Conservation (phyloP, 2,329 filamentous ascomycete species). For the Xylaria sp. region DNA sequence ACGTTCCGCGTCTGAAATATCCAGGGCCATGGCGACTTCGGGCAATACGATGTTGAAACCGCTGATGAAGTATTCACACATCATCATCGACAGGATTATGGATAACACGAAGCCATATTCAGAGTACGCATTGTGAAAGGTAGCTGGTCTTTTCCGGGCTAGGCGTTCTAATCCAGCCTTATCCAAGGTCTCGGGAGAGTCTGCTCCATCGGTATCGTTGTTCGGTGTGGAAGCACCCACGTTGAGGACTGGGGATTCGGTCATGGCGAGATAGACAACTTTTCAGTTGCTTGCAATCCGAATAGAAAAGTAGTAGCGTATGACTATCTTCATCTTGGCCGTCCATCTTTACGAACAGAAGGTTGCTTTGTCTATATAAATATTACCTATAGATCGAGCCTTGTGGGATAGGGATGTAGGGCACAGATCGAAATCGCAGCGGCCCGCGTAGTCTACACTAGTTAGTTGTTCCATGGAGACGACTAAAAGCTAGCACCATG, state of each 20-base stretch:
- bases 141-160: constrained; percentile 65
- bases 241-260: constrained; percentile 21
- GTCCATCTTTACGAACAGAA: constrained; percentile 20
- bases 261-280: constrained; percentile 19
- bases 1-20: constrained; percentile 68
- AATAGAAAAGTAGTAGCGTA: background rate
- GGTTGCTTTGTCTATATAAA: constrained; percentile 11
- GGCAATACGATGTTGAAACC: constrained; percentile 81
- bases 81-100: constrained; percentile 66
- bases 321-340: background rate
- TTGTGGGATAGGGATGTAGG: background rate
- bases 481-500: constrained; percentile 20
- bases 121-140: constrained; percentile 59
- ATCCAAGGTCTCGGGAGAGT: constrained; percentile 37
- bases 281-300: constrained; percentile 2
- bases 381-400: constrained; percentile 2
- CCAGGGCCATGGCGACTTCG: constrained; percentile 66
- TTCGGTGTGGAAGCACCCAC: constrained; percentile 30
- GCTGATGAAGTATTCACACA: constrained; percentile 78
- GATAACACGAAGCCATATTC: constrained; percentile 70
- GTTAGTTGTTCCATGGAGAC: constrained; percentile 1
- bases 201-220: constrained; percentile 29
- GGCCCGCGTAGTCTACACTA: background rate
- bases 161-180: constrained; percentile 61
- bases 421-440: background rate